These are phyloP conservation scores for Cercis canadensis DNA, from an alignment of 306 rosid species.

Conservation along the genomic window DNA sequence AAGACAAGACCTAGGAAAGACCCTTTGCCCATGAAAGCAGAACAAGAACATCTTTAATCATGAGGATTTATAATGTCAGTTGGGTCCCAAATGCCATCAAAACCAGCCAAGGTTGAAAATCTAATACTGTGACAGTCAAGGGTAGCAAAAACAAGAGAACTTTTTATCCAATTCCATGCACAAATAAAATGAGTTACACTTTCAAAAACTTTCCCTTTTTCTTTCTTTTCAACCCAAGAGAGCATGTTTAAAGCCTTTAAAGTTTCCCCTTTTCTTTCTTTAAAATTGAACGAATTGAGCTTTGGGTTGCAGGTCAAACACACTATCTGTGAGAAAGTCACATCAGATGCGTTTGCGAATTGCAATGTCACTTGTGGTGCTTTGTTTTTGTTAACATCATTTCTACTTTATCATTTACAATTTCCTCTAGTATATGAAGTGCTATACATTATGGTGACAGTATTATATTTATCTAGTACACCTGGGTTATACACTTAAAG, in stretches of 20 bases:
- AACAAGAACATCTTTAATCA: constrained; percentile 56
- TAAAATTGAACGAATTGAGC: constrained; percentile 44
- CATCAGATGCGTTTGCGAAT: not conserved
- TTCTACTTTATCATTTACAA: too few relatives aligned
- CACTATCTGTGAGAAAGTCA: constrained; percentile 26
- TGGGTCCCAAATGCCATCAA: constrained; percentile 56
- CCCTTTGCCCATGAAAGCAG: constrained; percentile 58
- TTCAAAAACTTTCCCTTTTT: constrained; percentile 56
- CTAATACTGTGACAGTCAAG: constrained; percentile 77
- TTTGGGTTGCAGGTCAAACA: constrained; percentile 57
- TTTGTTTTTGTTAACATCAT: too few relatives aligned
- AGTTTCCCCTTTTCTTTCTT: constrained; percentile 31
- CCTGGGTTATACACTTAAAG: too few relatives aligned
- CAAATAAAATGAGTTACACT: constrained; percentile 60
- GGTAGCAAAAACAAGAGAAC: constrained; percentile 65
- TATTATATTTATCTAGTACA: too few relatives aligned
- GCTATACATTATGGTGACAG: too few relatives aligned
- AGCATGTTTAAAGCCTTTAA: constrained; percentile 50
- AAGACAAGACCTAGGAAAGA: constrained; percentile 55
- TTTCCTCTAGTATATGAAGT: too few relatives aligned
- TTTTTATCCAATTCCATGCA: constrained; percentile 71
- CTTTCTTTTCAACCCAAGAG: constrained; percentile 52
- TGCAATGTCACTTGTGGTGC: constrained; percentile 14
- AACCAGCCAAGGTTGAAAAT: constrained; percentile 45
- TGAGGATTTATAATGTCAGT: constrained; percentile 50